Evolutionary conservation across 1,284 basidiomycete genomes (phyloP), one percentile per base, ranked within the genome.

Genomic region (Microbotryum intermedium): DNA sequence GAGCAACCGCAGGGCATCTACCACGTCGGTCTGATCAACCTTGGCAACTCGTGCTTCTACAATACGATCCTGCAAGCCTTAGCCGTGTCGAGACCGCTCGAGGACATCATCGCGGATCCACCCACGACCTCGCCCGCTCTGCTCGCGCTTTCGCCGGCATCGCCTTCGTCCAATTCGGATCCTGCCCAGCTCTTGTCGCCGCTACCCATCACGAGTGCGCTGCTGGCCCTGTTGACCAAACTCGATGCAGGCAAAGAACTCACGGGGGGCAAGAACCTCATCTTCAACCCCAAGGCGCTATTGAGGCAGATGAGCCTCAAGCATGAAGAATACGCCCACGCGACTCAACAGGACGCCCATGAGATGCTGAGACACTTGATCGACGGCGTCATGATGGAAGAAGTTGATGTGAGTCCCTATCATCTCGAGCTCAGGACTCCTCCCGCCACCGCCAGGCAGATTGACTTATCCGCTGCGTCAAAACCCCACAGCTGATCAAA

Each of bases 361-460:
- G 92, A 95, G 76, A 85, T 94, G 66, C 77, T 95, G 50, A 80
- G 89, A 44, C 90, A 92, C 65, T 78, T 95, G 59, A 78, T 95
- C 50, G 92, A 95, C 73, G 87, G 85, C n/a, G 88, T 93, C 80
- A 83, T 89, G 53, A 92, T 93, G 89, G 92, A 97, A 73, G 91
- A 97, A 74, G 78, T 85, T 61, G 92, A 97, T 73, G 87, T 90
- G 69, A 74, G 87, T 77, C 23, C 18, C n/a, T 47, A 50, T 25
- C n/a, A 2, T 25, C 26, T 23, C 25, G n/a, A 23, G 20, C 21
- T 21, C 20, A 18, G 9, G 11, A 21, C 39, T 23, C 20, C 43
- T 10, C 34, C 39, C 11, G 47, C 25, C 29, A 30, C 42, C 45
- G 26, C 49, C 43, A 11, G 29, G 28, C 34, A 20, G 21, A 20